Percentiles rank a stretch among this genome's conserved stretches.
Evolutionary conservation across 129 eudicot genomes (phyloP).

Genomic region (Flaveria ramosissima): DNA sequence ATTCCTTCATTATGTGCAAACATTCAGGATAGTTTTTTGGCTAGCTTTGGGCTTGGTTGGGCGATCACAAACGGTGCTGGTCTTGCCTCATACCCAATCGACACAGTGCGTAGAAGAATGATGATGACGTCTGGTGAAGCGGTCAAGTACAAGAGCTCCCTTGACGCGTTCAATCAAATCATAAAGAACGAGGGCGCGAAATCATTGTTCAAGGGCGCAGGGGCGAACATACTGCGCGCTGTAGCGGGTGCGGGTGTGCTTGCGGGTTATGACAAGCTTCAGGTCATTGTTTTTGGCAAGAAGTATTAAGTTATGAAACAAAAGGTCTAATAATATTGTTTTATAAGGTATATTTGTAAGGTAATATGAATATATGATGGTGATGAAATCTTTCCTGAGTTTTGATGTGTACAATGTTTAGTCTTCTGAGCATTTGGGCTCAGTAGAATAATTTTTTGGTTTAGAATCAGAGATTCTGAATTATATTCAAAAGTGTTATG

Average conservation of each 20-base stretch:
- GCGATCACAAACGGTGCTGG: slow-evolving; percentile 66
- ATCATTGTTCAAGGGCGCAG: slow-evolving; percentile 66
- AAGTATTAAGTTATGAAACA: slow-evolving; percentile 12
- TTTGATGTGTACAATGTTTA: slow-evolving; percentile 6
- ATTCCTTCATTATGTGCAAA: not conserved
- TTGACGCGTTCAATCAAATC: slow-evolving; percentile 56
- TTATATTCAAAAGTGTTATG: not conserved
- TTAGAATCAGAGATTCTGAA: not conserved
- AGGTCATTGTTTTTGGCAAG: slow-evolving; percentile 42
- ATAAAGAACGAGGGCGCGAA: slow-evolving; percentile 54
- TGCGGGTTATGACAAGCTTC: slow-evolving; percentile 50
- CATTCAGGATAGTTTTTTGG: slow-evolving; percentile 59
- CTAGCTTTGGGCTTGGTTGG: slow-evolving; percentile 73
- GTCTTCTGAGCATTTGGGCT: not conserved
- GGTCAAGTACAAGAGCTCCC: slow-evolving; percentile 59
- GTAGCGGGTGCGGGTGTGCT: slow-evolving; percentile 54
- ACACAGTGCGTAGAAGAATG: slow-evolving; percentile 71
- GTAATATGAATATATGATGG: slow-evolving; percentile 6
- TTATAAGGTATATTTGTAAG: not conserved
- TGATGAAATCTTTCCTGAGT: slow-evolving; percentile 24
- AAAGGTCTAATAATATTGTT: not conserved
- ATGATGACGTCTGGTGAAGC: slow-evolving; percentile 80
- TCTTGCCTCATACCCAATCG: slow-evolving; percentile 66
- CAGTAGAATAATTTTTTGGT: not conserved
- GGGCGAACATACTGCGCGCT: slow-evolving; percentile 49